phyloP scores from a whole-genome alignment of 2,329 filamentous ascomycete species.

The Penicillium sp. region DNA sequence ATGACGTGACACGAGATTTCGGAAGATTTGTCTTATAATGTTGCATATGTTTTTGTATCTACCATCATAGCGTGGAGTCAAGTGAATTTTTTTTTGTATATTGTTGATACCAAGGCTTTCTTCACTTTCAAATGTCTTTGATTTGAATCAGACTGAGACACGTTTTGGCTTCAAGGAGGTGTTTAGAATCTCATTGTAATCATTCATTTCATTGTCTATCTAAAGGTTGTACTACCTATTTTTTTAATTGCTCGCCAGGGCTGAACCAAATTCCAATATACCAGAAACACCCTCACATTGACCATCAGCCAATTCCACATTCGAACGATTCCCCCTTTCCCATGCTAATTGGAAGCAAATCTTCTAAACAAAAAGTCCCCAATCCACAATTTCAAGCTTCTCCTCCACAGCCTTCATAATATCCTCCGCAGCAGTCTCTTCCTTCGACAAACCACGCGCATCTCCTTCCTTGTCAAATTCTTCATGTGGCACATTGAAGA shows the following conservation, averaged over 20 bases:
- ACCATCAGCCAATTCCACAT: neutral
- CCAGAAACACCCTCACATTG: neutral
- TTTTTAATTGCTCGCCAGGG: neutral
- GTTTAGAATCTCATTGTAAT: neutral
- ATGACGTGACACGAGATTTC: constrained; percentile 10
- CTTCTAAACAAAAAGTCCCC: constrained; percentile 64
- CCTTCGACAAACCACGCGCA: constrained; percentile 67
- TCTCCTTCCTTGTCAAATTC: constrained; percentile 69
- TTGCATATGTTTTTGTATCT: neutral
- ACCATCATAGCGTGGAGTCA: neutral
- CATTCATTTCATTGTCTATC: neutral
- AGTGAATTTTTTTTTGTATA: neutral
- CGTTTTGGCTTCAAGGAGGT: neutral
- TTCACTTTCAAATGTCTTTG: neutral
- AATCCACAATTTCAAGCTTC: constrained; percentile 77
- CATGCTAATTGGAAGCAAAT: neutral
- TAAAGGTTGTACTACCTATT: neutral
- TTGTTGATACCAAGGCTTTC: neutral
- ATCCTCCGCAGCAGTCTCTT: constrained; percentile 54
- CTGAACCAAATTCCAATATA: neutral
- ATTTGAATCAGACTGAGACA: neutral
- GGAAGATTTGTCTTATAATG: constrained; percentile 7
- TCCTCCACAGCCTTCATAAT: constrained; percentile 58
- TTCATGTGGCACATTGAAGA: constrained; percentile 83
- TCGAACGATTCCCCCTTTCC: neutral